Base-by-base conservation (phyloP, 2,329 filamentous ascomycete species). In the Epichloe gansuensis region DNA sequence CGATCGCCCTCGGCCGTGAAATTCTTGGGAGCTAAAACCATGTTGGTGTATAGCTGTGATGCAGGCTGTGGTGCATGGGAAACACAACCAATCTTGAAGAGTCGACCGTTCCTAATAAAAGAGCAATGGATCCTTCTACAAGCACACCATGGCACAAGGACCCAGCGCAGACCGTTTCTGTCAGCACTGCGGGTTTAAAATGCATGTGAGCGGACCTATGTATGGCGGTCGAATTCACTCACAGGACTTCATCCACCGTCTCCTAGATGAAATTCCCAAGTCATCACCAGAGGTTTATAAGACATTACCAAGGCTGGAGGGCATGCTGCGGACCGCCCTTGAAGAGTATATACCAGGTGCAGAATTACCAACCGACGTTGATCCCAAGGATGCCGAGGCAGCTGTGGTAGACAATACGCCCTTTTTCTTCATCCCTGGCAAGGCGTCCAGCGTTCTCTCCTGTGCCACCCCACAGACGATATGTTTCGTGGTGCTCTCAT, bases 31-130 rank as follows among this genome's bases (percentile, higher is more conserved):
- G 86, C 88, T 38, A 96, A 91, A 67, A 93, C 87, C 0, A 96
- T 98, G 91, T 58, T 94, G 7, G 83, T 94, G 0, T 95, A 95
- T 69, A 90, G 83, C 65, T 98, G 93, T 66, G 91, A 95, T 63
- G 72, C 78, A 7, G 93, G 93, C 11, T 98, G 93, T 63, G 89
- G 91, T n/a, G 82, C 91, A 4, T 97, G 89, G 88, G 78, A 84
- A 51, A 91, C 84, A 0, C 91, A 97, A 61, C 80, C 81, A 43
- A 69, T 97, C 48, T 82, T 87, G 47, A 81, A 80, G 53, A 87
- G 86, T 61, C 85, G 80, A 57, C 70, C 79, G 37, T 73, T 76
- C 9, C 77, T 2, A 85, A 85, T 63, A 91, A 89, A 88, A 83
- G 53, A 85, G 83, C 2, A 76, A 72, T 6, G 80, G 79, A 1